phyloP scores from a whole-genome alignment of 805 yeast species.

The Huiozyma sinensis region DNA sequence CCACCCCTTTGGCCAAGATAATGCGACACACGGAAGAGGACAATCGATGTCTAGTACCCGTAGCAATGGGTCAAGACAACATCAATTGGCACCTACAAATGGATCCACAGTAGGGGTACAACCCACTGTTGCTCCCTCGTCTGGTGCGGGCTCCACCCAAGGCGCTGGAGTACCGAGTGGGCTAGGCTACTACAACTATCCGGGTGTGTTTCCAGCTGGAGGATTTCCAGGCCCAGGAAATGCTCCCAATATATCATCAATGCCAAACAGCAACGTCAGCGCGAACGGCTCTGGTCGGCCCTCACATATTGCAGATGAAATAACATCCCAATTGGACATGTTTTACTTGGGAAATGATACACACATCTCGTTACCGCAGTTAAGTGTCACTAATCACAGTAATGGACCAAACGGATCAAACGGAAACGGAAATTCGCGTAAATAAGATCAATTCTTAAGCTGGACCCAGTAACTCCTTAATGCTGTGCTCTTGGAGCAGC shows the following conservation, averaged over 20 bases:
- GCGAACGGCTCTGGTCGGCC: not conserved
- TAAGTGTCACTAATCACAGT: constrained; percentile 20
- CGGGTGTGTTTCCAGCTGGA: constrained; percentile 24
- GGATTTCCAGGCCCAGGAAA: too few species aligned
- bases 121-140: not conserved
- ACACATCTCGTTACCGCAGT: constrained; percentile 23
- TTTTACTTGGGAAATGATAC: constrained; percentile 21
- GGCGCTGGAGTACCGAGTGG: not conserved
- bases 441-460: not conserved
- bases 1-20: constrained; percentile 16
- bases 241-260: not conserved
- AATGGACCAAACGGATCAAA: not conserved
- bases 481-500: not conserved
- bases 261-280: constrained; percentile 8
- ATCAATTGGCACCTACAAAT: constrained; percentile 4
- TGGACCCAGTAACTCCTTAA: not conserved
- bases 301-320: constrained; percentile 15
- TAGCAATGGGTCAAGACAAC: constrained; percentile 23
- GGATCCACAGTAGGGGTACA: not conserved
- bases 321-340: constrained; percentile 23
- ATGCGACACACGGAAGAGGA: constrained; percentile 19
- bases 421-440: not conserved
- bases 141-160: constrained; percentile 2
- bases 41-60: constrained; percentile 24
- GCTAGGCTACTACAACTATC: constrained; percentile 17